Conservation (phyloP, 345 rosid genomes). For the Populus tremula region DNA sequence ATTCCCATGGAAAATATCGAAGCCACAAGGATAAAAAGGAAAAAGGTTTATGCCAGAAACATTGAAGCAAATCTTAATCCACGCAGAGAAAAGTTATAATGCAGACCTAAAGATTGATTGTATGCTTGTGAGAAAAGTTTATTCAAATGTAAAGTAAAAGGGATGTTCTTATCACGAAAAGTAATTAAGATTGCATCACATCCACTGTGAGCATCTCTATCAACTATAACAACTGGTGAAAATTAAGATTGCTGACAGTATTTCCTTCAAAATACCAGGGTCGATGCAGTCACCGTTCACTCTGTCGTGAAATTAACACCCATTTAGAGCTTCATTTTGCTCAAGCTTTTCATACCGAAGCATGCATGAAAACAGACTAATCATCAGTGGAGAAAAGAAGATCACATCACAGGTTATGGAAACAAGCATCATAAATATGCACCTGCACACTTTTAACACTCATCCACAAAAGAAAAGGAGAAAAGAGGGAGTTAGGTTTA, state of each 20-base stretch:
- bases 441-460: too few species aligned
- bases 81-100: neutral
- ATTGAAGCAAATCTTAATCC: neutral
- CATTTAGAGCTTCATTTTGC: too few species aligned
- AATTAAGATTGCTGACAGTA: neutral
- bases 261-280: neutral
- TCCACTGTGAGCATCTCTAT: neutral
- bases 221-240: neutral
- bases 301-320: too few species aligned
- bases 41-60: constrained; percentile 2
- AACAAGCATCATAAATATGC: too few species aligned
- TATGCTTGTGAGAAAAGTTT: neutral
- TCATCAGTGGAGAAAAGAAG: too few species aligned
- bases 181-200: neutral
- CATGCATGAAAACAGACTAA: too few species aligned
- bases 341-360: too few species aligned
- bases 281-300: neutral
- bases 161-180: neutral
- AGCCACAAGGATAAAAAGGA: neutral
- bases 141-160: neutral
- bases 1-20: neutral
- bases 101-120: neutral
- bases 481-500: too few species aligned
- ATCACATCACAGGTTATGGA: too few species aligned
- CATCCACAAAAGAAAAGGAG: too few species aligned